phyloP scores from a whole-genome alignment of 2,329 filamentous ascomycete genomes.

The Aureobasidium uvarum region DNA sequence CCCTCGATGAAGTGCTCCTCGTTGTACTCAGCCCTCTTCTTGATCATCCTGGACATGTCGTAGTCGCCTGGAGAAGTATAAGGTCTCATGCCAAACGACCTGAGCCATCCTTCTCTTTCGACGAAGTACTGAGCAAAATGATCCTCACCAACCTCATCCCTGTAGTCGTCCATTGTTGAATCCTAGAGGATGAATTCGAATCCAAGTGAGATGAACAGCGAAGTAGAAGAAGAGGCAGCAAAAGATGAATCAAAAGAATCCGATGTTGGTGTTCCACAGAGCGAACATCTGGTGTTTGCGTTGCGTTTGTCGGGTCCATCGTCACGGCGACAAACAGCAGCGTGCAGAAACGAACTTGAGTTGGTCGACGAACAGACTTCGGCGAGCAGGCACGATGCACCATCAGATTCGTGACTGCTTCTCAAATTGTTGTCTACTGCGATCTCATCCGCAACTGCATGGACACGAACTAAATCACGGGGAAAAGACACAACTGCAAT shows the following conservation, averaged over 20 bases:
- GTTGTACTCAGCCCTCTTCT: neutral
- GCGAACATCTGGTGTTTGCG: neutral
- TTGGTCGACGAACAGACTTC: neutral
- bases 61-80: neutral
- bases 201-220: neutral
- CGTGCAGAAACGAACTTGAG: neutral
- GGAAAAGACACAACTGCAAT: neutral
- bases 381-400: neutral
- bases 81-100: neutral
- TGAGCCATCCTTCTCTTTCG: slow-evolving; percentile 1
- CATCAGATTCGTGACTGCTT: no score
- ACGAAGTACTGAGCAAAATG: neutral
- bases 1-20: neutral
- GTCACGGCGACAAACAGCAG: slow-evolving; percentile 1
- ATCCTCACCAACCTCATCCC: neutral
- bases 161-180: neutral
- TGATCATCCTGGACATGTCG: neutral
- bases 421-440: no score
- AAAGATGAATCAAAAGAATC: neutral
- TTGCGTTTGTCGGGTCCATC: slow-evolving; percentile 1
- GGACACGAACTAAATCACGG: neutral
- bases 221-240: neutral
- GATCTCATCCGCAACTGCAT: no score
- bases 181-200: no score
- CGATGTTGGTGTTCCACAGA: neutral